A percentile compares a stretch with the other conserved stretches of the same genome.
Conservation (phyloP, 768 basidiomycete species). For the Lentinula sp. region DNA sequence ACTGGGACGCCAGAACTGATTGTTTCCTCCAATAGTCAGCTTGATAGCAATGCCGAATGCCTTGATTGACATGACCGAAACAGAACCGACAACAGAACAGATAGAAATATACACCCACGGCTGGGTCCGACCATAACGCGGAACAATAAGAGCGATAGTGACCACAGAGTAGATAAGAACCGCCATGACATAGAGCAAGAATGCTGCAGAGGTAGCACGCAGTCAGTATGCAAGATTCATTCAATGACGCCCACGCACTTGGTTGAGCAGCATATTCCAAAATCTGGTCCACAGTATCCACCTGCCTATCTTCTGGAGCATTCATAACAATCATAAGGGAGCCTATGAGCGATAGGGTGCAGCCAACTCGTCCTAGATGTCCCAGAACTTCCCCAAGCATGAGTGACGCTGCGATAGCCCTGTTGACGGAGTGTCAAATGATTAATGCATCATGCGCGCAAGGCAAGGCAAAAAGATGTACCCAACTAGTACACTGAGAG, state of each 20-base stretch:
- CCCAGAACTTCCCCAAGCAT: slow-evolving; percentile 91
- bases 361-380: slow-evolving; percentile 84
- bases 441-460: not conserved
- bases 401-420: slow-evolving; percentile 91
- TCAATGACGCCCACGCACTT: slow-evolving; percentile 39
- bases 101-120: slow-evolving; percentile 94
- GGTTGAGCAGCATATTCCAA: slow-evolving; percentile 87
- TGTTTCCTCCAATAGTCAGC: slow-evolving; percentile 86
- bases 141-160: slow-evolving; percentile 83
- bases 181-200: slow-evolving; percentile 83
- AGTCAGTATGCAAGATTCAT: not conserved
- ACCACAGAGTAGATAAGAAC: slow-evolving; percentile 77
- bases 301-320: slow-evolving; percentile 91
- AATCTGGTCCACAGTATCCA: slow-evolving; percentile 91
- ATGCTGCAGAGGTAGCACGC: slow-evolving; percentile 38
- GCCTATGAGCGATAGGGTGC: slow-evolving; percentile 77
- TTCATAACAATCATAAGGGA: slow-evolving; percentile 94
- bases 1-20: slow-evolving; percentile 90
- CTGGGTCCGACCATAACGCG: slow-evolving; percentile 79
- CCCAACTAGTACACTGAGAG: slow-evolving; percentile 95
- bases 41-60: slow-evolving; percentile 97
- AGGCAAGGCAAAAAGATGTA: slow-evolving; percentile 27
- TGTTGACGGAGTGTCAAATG: slow-evolving; percentile 21
- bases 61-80: slow-evolving; percentile 98
- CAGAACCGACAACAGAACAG: slow-evolving; percentile 91